Percentiles rank a stretch among this genome's conserved stretches.
Conservation (phyloP, 2,329 filamentous ascomycete species). For the Aspergillus calidoustus region DNA sequence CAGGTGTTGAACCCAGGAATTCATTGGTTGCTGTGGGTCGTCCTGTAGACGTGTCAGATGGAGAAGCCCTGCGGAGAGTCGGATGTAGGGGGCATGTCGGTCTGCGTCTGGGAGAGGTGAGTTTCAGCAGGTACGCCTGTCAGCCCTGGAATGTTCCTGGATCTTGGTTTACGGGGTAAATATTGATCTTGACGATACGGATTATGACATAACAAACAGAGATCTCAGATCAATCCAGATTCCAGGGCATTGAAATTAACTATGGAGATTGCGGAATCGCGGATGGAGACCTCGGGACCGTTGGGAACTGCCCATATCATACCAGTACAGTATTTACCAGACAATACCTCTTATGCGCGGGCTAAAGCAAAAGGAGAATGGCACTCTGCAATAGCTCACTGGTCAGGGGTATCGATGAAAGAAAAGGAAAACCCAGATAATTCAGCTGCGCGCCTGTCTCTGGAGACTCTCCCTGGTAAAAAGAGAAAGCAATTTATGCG, state of each 20-base stretch:
- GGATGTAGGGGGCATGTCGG: neutral
- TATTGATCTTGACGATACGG: neutral
- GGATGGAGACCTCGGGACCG: neutral
- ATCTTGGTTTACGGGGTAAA: neutral
- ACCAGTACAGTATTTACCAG: neutral
- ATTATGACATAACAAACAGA: neutral
- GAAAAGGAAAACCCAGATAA: neutral
- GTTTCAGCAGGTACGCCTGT: neutral
- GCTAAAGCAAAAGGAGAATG: neutral
- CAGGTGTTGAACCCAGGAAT: neutral
- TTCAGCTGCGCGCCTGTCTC: neutral
- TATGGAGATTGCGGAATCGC: no score
- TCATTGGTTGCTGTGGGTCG: conserved; percentile 9
- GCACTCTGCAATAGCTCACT: neutral
- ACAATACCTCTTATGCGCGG: neutral
- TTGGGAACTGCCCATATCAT: neutral
- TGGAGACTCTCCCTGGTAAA: neutral
- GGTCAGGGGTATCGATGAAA: conserved; percentile 1
- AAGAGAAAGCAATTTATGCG: neutral
- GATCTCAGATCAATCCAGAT: neutral
- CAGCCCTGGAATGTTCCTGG: neutral
- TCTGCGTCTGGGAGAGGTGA: neutral
- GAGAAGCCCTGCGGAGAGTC: neutral
- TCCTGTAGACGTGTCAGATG: conserved; percentile 9
- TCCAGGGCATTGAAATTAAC: neutral